Base-by-base conservation (phyloP, 2,329 filamentous ascomycete genomes). In the Coniochaeta ligniaria region DNA sequence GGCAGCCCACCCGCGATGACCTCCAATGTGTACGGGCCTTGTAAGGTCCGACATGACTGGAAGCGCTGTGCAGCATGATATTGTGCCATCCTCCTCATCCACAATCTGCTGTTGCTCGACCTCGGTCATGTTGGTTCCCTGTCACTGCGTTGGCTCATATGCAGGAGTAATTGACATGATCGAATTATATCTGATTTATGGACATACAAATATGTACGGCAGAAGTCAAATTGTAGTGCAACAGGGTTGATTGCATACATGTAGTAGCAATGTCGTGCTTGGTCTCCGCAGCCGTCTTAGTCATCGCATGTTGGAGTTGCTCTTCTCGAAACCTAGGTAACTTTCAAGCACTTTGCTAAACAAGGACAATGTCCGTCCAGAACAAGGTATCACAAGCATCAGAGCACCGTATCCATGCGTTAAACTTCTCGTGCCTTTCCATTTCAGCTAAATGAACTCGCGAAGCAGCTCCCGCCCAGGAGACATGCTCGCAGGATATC, bases 21-120 rank as follows among this genome's bases (percentile, higher is more conserved):
- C 73, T 59, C 73, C 74, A 24, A 82, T 73, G 45, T 80, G 76
- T 60, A 83, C 71, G 11, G 82, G 66, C 11, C 45, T 61, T 16
- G 33, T 61, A 8, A 66, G 80, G 31, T 68, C 68, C 11, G 68
- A 68, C 55, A 82, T 67, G 12, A 71, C 67, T 4, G 68, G 64
- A 16, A 81, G 63, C 16, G 76, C 71, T 33, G 70, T 72, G 68
- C 78, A 78, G 70, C 75, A 78, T 55, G 71, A 70, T 41, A 65
- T 57, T 8, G 67, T 67, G 58, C 73, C 70, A 57, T 76, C 74
- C 59, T 76, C 74, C 57, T 71, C 71, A 62, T 77, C 74, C 43
- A 68, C 16, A 59, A 57, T 45, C 35, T 58, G 26, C 36, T 58
- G 35, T 45, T 31, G 20, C 56, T 33, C 20, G 56, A 20, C 11